Conservation (phyloP, 257 asterid genomes). For the Primulina huaijiensis region DNA sequence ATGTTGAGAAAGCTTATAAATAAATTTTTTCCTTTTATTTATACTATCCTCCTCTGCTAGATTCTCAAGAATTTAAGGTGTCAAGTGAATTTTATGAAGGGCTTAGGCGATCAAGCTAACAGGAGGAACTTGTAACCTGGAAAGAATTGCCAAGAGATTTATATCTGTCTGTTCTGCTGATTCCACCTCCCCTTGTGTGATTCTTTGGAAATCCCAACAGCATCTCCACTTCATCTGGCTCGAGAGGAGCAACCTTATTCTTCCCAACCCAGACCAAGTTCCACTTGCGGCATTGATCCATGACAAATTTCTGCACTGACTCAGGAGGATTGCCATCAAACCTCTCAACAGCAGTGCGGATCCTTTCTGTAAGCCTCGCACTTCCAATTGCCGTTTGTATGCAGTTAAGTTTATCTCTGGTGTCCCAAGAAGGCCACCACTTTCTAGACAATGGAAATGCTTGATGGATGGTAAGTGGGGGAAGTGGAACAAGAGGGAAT, state of each 20-base stretch:
- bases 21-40: no score
- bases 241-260: conserved; percentile 82
- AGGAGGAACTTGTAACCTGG: conserved; percentile 48
- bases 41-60: not conserved
- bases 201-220: conserved; percentile 75
- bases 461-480: conserved; percentile 47
- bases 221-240: conserved; percentile 79
- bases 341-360: conserved; percentile 43
- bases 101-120: not conserved
- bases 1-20: not conserved
- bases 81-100: not conserved
- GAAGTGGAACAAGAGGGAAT: conserved; percentile 53
- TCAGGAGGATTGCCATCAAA: conserved; percentile 57
- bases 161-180: conserved; percentile 76
- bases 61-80: not conserved
- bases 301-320: conserved; percentile 39
- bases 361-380: conserved; percentile 45
- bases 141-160: conserved; percentile 87
- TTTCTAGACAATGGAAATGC: conserved; percentile 50
- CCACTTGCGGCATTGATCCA: conserved; percentile 81
- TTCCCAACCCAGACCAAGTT: conserved; percentile 88
- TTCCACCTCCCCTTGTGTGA: conserved; percentile 94
- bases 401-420: conserved; percentile 52
- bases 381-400: conserved; percentile 49
- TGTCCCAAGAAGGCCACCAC: conserved; percentile 74